A percentile compares a stretch with the other conserved stretches of the same genome.
These are phyloP conservation scores for Aspergillus eucalypticola DNA, from an alignment of 2,329 filamentous ascomycete genomes.

Conservation along the genomic window DNA sequence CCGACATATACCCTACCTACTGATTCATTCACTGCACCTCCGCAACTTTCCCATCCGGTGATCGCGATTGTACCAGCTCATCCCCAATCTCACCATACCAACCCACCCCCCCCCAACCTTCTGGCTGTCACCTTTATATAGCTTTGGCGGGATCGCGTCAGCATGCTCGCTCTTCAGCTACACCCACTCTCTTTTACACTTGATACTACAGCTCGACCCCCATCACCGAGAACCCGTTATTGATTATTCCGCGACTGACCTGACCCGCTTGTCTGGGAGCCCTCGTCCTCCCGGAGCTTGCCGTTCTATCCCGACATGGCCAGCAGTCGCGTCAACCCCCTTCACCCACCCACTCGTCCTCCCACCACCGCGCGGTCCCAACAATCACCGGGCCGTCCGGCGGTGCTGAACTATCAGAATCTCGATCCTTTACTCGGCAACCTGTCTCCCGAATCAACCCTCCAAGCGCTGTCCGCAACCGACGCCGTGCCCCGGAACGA, in stretches of 20 bases:
- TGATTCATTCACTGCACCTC: neutral
- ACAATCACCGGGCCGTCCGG: slow-evolving; percentile 40
- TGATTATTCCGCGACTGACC: slow-evolving; percentile 9
- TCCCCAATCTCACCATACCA: neutral
- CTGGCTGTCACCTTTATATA: slow-evolving; percentile 9
- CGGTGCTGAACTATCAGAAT: slow-evolving; percentile 39
- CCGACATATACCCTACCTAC: neutral
- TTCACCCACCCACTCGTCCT: slow-evolving; percentile 32
- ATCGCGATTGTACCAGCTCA: slow-evolving; percentile 5
- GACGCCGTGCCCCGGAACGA: slow-evolving; percentile 43
- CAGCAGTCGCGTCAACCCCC: slow-evolving; percentile 32
- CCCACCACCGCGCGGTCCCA: slow-evolving; percentile 37
- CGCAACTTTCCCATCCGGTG: neutral
- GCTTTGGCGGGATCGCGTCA: slow-evolving; percentile 29
- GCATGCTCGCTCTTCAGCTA: slow-evolving; percentile 38
- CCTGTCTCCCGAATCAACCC: slow-evolving; percentile 56
- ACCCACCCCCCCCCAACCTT: slow-evolving; percentile 9
- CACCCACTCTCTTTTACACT: slow-evolving; percentile 27
- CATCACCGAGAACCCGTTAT: slow-evolving; percentile 26
- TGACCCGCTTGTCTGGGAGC: slow-evolving; percentile 18
- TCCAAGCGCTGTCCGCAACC: slow-evolving; percentile 51
- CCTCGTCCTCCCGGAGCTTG: slow-evolving; percentile 11
- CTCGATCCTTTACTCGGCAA: slow-evolving; percentile 53
- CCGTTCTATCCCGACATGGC: slow-evolving; percentile 32
- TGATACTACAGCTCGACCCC: slow-evolving; percentile 31